phyloP scores from a whole-genome alignment of 1,284 basidiomycete genomes.

The Phaffia rhodozyma region DNA sequence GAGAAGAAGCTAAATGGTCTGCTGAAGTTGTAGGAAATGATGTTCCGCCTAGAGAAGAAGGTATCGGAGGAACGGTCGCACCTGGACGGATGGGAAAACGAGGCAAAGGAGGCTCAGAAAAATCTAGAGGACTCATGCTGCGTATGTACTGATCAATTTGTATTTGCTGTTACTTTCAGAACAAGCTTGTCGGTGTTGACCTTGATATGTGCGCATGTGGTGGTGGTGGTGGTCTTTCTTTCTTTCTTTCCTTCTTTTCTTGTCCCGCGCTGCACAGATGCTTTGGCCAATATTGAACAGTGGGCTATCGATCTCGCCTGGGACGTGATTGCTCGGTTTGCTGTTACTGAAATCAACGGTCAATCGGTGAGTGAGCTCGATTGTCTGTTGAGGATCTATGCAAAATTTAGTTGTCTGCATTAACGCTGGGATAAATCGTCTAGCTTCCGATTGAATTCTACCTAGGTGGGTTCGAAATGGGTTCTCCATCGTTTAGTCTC shows the following conservation, averaged over 20 bases:
- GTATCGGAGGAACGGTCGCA: conserved; percentile 45
- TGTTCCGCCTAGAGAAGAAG: conserved; percentile 53
- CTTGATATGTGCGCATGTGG: background rate
- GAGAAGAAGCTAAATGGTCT: conserved; percentile 22
- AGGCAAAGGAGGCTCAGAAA: conserved; percentile 43
- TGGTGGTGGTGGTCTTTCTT: background rate
- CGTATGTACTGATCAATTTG: conserved; percentile 33
- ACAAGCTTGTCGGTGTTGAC: background rate
- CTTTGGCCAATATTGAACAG: conserved; percentile 79
- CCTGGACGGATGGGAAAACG: conserved; percentile 51
- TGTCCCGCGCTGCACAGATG: conserved; percentile 28
- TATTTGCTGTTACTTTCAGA: background rate
- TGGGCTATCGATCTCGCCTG: conserved; percentile 81
- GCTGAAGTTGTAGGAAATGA: conserved; percentile 40
- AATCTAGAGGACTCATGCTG: conserved; percentile 61
- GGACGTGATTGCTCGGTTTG: conserved; percentile 74
- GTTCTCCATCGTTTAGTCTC: background rate
- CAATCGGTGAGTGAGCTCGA: conserved; percentile 35
- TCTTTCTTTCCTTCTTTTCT: too few relatives aligned
- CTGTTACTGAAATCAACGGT: conserved; percentile 34
- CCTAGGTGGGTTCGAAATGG: background rate
- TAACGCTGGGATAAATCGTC: background rate
- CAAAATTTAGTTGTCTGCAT: conserved; percentile 56
- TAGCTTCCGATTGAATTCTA: background rate
- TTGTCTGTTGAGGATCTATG: conserved; percentile 35